Conservation (phyloP, 1,284 basidiomycete genomes). For the Puccinia sorghi region DNA sequence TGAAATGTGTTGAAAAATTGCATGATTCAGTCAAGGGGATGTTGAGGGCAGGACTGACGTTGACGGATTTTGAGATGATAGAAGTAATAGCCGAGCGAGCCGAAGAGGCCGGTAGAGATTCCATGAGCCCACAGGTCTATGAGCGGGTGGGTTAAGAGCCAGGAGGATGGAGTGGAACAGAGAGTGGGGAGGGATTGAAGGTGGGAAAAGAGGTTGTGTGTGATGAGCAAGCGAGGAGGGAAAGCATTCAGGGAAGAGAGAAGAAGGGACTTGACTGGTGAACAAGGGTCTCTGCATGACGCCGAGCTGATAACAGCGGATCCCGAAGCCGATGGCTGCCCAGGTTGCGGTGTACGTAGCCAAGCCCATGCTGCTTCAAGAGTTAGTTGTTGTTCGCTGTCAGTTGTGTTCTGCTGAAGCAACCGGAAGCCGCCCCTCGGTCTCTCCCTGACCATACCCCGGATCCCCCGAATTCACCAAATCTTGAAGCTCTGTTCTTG, state of each 20-base stretch:
- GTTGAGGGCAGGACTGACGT: conserved; percentile 19
- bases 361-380: conserved; percentile 27
- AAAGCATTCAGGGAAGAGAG: neutral
- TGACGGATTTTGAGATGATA: conserved; percentile 38
- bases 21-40: neutral
- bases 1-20: neutral
- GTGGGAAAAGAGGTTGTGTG: neutral
- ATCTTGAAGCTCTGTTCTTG: no score
- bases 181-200: neutral
- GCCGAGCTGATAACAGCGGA: conserved; percentile 38
- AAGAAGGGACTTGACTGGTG: conserved; percentile 15
- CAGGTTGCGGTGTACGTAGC: conserved; percentile 28
- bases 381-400: no score
- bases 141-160: neutral
- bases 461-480: no score
- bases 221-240: neutral
- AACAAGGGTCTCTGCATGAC: conserved; percentile 39
- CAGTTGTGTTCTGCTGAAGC: no score
- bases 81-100: conserved; percentile 41
- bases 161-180: neutral
- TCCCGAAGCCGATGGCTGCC: conserved; percentile 40
- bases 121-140: conserved; percentile 38
- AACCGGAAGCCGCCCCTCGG: no score
- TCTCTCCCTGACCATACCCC: no score
- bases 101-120: conserved; percentile 32